Conservation (phyloP, 2,329 filamentous ascomycete species). For the Neocatenulostroma microsporum region DNA sequence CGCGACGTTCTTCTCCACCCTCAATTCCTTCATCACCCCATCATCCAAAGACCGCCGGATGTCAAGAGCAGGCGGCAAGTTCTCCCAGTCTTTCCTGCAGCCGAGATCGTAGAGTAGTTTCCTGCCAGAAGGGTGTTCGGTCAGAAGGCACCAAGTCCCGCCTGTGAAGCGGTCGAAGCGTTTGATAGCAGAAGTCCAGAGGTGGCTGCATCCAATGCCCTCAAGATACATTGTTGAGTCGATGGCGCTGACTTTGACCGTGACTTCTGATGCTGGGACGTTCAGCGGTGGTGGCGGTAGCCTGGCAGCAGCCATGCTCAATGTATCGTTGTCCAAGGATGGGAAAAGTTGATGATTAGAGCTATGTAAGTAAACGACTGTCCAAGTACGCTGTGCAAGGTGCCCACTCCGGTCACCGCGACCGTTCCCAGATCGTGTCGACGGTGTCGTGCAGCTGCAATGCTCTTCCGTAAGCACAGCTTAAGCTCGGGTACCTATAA, state of each 20-base stretch:
- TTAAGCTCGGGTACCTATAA: no score
- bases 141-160: conserved; percentile 31
- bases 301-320: no score
- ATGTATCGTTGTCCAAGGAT: no score
- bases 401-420: no score
- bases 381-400: no score
- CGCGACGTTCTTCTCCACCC: conserved; percentile 33
- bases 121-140: conserved; percentile 33
- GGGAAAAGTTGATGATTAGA: no score
- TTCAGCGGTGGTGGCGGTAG: no score
- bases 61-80: conserved; percentile 21
- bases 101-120: conserved; percentile 37
- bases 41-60: conserved; percentile 22
- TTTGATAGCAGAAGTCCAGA: conserved; percentile 10
- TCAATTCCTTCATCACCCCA: conserved; percentile 21
- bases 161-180: conserved; percentile 8
- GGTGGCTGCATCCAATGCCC: conserved; percentile 3
- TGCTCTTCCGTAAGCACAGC: no score
- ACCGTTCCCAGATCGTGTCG: no score
- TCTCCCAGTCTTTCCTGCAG: conserved; percentile 36
- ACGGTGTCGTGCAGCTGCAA: no score
- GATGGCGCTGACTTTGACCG: conserved; percentile 22
- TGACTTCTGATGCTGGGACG: conserved; percentile 17
- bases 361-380: no score
- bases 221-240: conserved; percentile 13